Base-by-base conservation (phyloP, 2,329 filamentous ascomycete species). In the Graphilbum fragrans region DNA sequence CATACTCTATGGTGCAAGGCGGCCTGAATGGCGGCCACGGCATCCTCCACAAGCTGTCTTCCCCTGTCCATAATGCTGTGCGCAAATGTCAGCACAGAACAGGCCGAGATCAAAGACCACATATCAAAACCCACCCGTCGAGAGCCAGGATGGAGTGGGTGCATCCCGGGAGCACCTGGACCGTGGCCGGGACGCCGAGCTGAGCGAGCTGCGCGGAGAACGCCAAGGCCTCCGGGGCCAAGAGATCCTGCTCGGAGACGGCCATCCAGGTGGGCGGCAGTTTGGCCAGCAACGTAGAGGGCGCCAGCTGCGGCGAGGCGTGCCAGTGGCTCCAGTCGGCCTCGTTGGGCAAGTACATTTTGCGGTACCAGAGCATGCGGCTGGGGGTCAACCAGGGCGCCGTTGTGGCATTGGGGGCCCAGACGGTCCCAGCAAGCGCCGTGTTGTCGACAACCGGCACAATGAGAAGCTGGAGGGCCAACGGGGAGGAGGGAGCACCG, bases 321-420 rank as follows among this genome's bases (percentile, higher is more conserved):
- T 36, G n/a, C 46, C 46, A 47, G 19, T 76, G 72, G 58, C 3
- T 52, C 63, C 69, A 66, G 41, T 66, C 62, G 2, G 50, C 51
- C 20, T 59, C 42, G 34, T 68, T 56, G 0, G 72, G 71, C 2
- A 78, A 61, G 54, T 77, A 77, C 52, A 73, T 68, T 17, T 63
- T 52, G n/a, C 73, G 61, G 50, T 74, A 78, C 73, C 74, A 77
- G 38, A 72, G 52, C 73, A 77, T 77, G 54, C 77, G 76, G 16
- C 29, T 27, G 3, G 58, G 57, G 0, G 71, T 69, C 0, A 72
- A 67, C 2, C 77, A 59, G 0, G 71, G 69, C 1, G 71, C 65
- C 0, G 65, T 63, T 49, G 66, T 59, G 48, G 74, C 59, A 50
- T 71, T 72, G 35, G 65, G 62, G 16, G 54, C 59, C 62, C 69